phyloP scores from a whole-genome alignment of 1,139 yeast species.

The Kluyveromyces sp. region DNA sequence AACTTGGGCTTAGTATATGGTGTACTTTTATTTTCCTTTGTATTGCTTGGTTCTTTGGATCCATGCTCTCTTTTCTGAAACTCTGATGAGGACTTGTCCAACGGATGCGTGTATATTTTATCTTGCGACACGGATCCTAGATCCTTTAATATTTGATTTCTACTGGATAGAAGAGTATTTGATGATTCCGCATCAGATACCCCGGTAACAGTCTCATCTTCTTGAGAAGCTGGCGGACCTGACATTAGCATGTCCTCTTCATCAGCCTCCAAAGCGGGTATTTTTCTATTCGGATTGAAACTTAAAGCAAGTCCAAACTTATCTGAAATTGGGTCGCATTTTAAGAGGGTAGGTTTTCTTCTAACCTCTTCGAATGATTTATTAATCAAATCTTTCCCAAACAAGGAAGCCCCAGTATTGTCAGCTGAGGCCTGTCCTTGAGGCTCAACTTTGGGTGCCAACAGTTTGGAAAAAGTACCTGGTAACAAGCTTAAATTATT shows the following conservation, averaged over 20 bases:
- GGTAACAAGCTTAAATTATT: slow-evolving; percentile 18
- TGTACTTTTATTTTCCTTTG: slow-evolving; percentile 7
- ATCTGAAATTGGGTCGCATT: slow-evolving; percentile 16
- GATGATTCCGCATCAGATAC: slow-evolving; percentile 7
- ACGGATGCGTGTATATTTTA: slow-evolving; percentile 16
- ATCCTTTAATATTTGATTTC: background rate
- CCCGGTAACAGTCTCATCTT: background rate
- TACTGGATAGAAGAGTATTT: slow-evolving; percentile 5
- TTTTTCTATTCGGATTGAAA: slow-evolving; percentile 15
- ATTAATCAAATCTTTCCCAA: slow-evolving; percentile 22
- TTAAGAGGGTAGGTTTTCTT: slow-evolving; percentile 14
- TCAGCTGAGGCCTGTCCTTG: slow-evolving; percentile 4
- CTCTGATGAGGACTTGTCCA: slow-evolving; percentile 8
- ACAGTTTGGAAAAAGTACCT: slow-evolving; percentile 14
- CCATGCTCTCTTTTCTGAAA: no score
- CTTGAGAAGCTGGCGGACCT: slow-evolving; percentile 9
- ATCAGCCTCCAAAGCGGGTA: slow-evolving; percentile 14
- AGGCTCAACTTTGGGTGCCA: slow-evolving; percentile 1
- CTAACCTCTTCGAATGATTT: slow-evolving; percentile 26
- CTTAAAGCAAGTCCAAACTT: slow-evolving; percentile 19
- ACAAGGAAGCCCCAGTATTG: slow-evolving; percentile 9
- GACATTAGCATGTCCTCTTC: slow-evolving; percentile 26
- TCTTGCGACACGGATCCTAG: slow-evolving; percentile 2
- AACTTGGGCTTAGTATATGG: slow-evolving; percentile 21
- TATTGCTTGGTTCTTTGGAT: background rate